phyloP scores from a whole-genome alignment of 352 stramenopile genomes.

The Phytophthora cryptogea region DNA sequence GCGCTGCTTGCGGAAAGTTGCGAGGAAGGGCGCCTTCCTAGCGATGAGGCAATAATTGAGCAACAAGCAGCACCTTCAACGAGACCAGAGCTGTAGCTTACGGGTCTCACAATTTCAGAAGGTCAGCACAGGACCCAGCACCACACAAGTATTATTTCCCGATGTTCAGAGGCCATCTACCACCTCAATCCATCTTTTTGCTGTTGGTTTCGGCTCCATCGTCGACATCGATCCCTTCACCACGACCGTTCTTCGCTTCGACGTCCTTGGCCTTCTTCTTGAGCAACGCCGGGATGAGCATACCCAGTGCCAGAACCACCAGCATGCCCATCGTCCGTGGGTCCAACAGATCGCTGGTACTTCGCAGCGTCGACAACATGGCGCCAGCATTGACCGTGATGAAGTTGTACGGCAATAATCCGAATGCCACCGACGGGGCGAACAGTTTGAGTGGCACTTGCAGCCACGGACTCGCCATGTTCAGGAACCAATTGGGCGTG shows the following conservation, averaged over 20 bases:
- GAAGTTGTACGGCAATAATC: constrained; percentile 85
- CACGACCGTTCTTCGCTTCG: constrained; percentile 7
- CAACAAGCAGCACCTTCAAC: not conserved
- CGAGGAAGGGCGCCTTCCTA: not conserved
- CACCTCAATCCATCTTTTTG: constrained; percentile 32
- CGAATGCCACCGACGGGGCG: constrained; percentile 62
- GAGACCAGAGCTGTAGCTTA: not conserved
- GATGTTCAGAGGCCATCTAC: constrained; percentile 3
- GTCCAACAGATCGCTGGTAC: constrained; percentile 71
- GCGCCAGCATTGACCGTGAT: constrained; percentile 78
- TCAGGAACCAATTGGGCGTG: constrained; percentile 87
- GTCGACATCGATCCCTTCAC: not conserved
- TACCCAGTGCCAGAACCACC: constrained; percentile 56
- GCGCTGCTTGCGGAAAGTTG: constrained; percentile 7
- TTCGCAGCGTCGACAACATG: constrained; percentile 74
- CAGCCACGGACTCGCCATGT: constrained; percentile 80
- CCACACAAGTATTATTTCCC: constrained; percentile 2
- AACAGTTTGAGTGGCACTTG: constrained; percentile 73
- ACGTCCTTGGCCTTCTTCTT: constrained; percentile 42
- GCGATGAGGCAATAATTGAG: not conserved
- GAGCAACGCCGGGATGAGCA: constrained; percentile 69
- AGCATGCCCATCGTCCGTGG: constrained; percentile 59
- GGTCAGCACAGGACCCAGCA: not conserved
- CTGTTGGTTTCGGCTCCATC: not conserved
- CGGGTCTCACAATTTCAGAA: not conserved